Conservation (phyloP, 495 filamentous ascomycete species). For the Trichoderma erinaceum region DNA sequence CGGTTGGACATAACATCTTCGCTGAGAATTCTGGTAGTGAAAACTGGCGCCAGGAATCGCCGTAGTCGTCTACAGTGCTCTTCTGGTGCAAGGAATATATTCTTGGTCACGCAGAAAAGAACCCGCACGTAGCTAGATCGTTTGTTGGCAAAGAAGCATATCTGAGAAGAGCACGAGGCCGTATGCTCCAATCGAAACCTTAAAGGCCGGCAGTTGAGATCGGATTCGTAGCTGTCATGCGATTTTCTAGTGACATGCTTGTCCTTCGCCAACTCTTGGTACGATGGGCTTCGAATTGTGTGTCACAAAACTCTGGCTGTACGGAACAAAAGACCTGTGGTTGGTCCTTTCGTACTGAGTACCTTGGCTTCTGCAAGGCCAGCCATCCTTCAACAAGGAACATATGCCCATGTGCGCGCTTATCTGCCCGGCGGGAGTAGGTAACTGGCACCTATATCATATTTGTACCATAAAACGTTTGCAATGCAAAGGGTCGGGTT, state of each 20-base stretch:
- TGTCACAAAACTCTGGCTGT: too few species aligned
- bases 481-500: not conserved
- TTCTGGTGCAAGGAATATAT: too few species aligned
- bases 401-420: conserved; percentile 5
- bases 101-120: too few species aligned
- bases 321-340: too few species aligned
- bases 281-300: too few species aligned
- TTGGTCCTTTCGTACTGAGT: not conserved
- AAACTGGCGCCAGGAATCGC: too few species aligned
- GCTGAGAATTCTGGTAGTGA: too few species aligned
- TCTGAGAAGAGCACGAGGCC: not conserved
- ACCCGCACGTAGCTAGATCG: too few species aligned
- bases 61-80: too few species aligned
- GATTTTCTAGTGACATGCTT: not conserved
- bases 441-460: not conserved
- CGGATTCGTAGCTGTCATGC: not conserved
- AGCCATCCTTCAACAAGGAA: not conserved
- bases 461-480: not conserved
- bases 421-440: conserved; percentile 5
- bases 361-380: not conserved
- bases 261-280: not conserved
- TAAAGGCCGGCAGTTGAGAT: not conserved
- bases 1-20: too few species aligned
- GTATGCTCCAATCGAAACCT: not conserved
- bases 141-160: too few species aligned